Evolutionary conservation across 2,329 filamentous ascomycete species (phyloP).

Genomic region (Emericellopsis atlantica): DNA sequence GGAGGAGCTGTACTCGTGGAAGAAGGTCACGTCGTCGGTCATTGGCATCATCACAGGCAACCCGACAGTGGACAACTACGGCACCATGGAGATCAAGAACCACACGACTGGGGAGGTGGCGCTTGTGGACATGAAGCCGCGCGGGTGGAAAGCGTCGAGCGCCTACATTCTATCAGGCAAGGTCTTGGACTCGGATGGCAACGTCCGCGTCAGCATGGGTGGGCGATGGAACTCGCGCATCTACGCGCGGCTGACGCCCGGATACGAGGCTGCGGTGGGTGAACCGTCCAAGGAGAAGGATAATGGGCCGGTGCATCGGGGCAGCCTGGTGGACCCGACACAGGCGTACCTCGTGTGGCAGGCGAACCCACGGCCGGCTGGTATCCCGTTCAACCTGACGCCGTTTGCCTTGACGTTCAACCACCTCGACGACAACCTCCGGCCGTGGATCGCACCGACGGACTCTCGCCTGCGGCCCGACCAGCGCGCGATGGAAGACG

Average conservation of each 20-base stretch:
- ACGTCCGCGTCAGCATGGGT: conserved; percentile 77
- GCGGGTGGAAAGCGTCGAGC: conserved; percentile 89
- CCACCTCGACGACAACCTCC: conserved; percentile 73
- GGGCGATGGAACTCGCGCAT: conserved; percentile 97
- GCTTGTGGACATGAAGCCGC: conserved; percentile 80
- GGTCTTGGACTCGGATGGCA: conserved; percentile 66
- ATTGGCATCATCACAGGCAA: conserved; percentile 96
- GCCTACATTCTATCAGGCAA: conserved; percentile 84
- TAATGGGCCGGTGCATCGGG: conserved; percentile 23
- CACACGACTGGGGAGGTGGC: conserved; percentile 92
- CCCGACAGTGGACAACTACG: conserved; percentile 95
- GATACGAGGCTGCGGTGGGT: conserved; percentile 65
- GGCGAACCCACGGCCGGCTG: conserved; percentile 64
- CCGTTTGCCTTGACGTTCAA: conserved; percentile 94
- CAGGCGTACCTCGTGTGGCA: conserved; percentile 91
- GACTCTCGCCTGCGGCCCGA: conserved; percentile 89
- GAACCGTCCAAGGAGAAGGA: conserved; percentile 31
- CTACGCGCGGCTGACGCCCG: conserved; percentile 84
- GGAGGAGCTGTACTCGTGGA: conserved; percentile 93
- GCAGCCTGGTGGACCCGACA: conserved; percentile 50
- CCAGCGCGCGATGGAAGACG: conserved; percentile 96
- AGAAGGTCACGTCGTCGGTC: conserved; percentile 96
- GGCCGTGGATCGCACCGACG: conserved; percentile 70
- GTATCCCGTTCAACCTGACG: conserved; percentile 93
- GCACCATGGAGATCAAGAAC: conserved; percentile 93